These are phyloP conservation scores for Pseudocercospora fuligena DNA, from an alignment of 2,329 filamentous ascomycete genomes.

Conservation along the genomic window DNA sequence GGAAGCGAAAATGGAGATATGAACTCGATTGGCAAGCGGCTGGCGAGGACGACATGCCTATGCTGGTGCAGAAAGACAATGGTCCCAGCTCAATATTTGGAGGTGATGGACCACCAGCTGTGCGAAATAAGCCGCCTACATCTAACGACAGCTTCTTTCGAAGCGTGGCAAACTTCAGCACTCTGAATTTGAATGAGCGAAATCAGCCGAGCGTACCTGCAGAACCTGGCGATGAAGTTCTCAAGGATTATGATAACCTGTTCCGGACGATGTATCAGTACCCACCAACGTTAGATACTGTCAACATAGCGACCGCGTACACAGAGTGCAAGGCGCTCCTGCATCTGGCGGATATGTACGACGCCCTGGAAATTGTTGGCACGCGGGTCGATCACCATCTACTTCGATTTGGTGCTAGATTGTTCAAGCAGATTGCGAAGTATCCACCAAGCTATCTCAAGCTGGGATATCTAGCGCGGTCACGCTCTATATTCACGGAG, in stretches of 20 bases:
- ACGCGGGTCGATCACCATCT: slow-evolving; percentile 92
- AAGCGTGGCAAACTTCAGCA: slow-evolving; percentile 79
- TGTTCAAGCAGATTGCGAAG: slow-evolving; percentile 97
- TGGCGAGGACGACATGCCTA: slow-evolving; percentile 71
- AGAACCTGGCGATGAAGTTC: slow-evolving; percentile 69
- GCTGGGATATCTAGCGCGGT: slow-evolving; percentile 82
- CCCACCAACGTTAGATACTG: slow-evolving; percentile 75
- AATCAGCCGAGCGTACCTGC: slow-evolving; percentile 50
- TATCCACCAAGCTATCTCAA: slow-evolving; percentile 93
- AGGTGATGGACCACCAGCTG: slow-evolving; percentile 50
- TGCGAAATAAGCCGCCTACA: slow-evolving; percentile 66
- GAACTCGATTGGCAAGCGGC: slow-evolving; percentile 78
- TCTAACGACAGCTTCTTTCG: slow-evolving; percentile 78
- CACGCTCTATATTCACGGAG: slow-evolving; percentile 75
- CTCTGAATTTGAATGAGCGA: slow-evolving; percentile 53
- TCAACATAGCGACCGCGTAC: slow-evolving; percentile 91
- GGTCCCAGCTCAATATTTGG: slow-evolving; percentile 37
- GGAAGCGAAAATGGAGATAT: slow-evolving; percentile 77
- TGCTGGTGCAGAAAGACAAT: slow-evolving; percentile 80
- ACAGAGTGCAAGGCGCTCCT: slow-evolving; percentile 92
- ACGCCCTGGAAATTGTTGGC: slow-evolving; percentile 84
- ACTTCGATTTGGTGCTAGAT: slow-evolving; percentile 83
- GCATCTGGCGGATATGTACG: slow-evolving; percentile 90
- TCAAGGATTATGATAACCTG: slow-evolving; percentile 93
- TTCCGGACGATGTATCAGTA: slow-evolving; percentile 97